Evolutionary conservation across 768 basidiomycete species (phyloP).

Genomic region (Lanmaoa pseudosensibilis): DNA sequence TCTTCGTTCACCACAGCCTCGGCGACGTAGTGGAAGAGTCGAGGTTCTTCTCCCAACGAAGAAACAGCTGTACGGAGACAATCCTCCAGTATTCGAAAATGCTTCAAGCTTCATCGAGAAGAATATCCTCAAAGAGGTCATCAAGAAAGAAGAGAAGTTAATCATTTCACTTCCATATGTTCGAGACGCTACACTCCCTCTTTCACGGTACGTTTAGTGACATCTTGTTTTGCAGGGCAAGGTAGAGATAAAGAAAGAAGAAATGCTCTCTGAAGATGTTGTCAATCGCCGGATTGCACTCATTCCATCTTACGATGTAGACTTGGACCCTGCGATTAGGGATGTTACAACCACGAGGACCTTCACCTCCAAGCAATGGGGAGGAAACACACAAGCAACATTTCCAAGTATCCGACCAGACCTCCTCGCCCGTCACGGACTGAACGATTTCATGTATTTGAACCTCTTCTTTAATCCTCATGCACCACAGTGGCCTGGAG

Average conservation of each 20-base stretch:
- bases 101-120: constrained; percentile 9
- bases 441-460: constrained; percentile 21
- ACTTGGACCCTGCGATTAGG: constrained; percentile 13
- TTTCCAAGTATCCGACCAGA: constrained; percentile 13
- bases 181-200: not conserved
- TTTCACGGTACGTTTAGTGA: not conserved
- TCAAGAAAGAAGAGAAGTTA: constrained; percentile 17
- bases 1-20: not conserved
- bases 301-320: constrained; percentile 5
- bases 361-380: constrained; percentile 21
- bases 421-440: constrained; percentile 14
- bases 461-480: constrained; percentile 21
- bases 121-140: not conserved
- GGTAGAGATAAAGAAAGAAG: constrained; percentile 18
- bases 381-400: constrained; percentile 16
- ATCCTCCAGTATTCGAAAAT: constrained; percentile 9
- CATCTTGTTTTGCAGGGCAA: not conserved
- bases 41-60: constrained; percentile 16
- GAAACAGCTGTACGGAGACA: constrained; percentile 4
- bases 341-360: constrained; percentile 18
- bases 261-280: constrained; percentile 24
- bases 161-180: not conserved
- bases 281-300: constrained; percentile 10
- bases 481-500: constrained; percentile 17
- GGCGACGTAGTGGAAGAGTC: not conserved